These are phyloP conservation scores for Fusarium marasasianum DNA, from an alignment of 2,329 filamentous ascomycete species.

Conservation along the genomic window DNA sequence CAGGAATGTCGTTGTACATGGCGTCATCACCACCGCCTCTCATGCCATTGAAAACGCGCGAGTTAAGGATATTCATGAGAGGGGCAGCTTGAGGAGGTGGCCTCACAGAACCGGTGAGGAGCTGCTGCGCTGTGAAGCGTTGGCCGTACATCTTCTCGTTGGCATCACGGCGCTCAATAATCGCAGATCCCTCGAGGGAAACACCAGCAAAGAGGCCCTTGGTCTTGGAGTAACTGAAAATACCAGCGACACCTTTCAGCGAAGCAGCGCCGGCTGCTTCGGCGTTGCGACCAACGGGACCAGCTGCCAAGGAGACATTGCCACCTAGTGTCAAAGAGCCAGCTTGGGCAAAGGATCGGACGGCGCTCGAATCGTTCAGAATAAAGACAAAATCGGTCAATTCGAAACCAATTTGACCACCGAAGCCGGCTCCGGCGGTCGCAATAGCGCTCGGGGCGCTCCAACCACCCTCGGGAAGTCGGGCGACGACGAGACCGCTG, in stretches of 20 bases:
- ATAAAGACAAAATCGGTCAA: slow-evolving; percentile 98
- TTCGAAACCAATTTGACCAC: slow-evolving; percentile 88
- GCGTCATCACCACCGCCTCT: slow-evolving; percentile 61
- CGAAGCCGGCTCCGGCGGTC: slow-evolving; percentile 82
- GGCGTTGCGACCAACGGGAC: slow-evolving; percentile 91
- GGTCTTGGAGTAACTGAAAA: slow-evolving; percentile 98
- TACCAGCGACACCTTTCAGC: slow-evolving; percentile 85
- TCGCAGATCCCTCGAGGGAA: slow-evolving; percentile 88
- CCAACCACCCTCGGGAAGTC: slow-evolving; percentile 80
- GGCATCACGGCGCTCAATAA: slow-evolving; percentile 94
- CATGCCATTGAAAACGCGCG: slow-evolving; percentile 80
- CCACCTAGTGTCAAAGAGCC: slow-evolving; percentile 93
- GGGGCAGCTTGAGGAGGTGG: slow-evolving; percentile 85
- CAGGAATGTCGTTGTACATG: slow-evolving; percentile 94
- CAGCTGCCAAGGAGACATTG: slow-evolving; percentile 95
- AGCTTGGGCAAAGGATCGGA: slow-evolving; percentile 92
- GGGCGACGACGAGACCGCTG: slow-evolving; percentile 82
- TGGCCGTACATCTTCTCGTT: slow-evolving; percentile 96
- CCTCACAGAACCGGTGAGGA: slow-evolving; percentile 80
- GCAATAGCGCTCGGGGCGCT: slow-evolving; percentile 84
- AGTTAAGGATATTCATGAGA: slow-evolving; percentile 85
- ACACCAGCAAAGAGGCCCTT: slow-evolving; percentile 97
- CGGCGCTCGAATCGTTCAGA: slow-evolving; percentile 88
- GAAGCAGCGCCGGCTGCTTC: slow-evolving; percentile 96
- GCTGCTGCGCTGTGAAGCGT: slow-evolving; percentile 80